Conservation (phyloP, 139 green algal genomes). For the Diplosphaera chodatii region DNA sequence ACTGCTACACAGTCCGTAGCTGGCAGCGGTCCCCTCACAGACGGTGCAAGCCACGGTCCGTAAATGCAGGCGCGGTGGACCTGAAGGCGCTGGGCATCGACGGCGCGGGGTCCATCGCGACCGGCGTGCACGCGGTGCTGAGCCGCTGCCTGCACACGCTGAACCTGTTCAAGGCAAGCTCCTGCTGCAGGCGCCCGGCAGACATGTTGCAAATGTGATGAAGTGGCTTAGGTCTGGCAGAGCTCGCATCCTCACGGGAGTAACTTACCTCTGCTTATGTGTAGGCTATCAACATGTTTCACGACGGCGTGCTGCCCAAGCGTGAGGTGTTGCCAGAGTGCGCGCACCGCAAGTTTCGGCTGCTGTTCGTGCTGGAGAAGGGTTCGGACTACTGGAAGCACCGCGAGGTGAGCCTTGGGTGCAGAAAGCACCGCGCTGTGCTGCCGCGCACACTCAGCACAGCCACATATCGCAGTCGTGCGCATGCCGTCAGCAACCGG, state of each 20-base stretch:
- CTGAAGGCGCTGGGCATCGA: not conserved
- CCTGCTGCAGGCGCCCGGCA: too few species aligned
- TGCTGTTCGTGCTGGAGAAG: not conserved
- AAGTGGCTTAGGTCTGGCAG: too few species aligned
- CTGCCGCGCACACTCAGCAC: too few species aligned
- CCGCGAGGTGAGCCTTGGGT: not conserved
- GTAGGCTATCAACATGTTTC: not conserved
- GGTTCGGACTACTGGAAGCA: not conserved
- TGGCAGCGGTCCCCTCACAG: too few species aligned
- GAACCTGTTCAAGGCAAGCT: not conserved
- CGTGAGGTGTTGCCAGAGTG: not conserved
- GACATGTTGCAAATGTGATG: too few species aligned
- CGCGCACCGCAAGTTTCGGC: not conserved
- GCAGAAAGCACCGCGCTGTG: not conserved
- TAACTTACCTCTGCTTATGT: too few species aligned
- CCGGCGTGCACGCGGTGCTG: not conserved
- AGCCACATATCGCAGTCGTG: too few species aligned
- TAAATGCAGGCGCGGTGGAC: not conserved
- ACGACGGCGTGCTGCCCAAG: not conserved
- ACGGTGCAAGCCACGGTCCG: too few species aligned
- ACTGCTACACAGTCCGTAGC: too few species aligned
- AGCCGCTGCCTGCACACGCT: slow-evolving; percentile 1
- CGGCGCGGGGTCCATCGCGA: not conserved
- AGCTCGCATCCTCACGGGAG: too few species aligned
- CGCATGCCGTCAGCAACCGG: too few species aligned